Base-by-base conservation (phyloP, 1,284 basidiomycete species). In the Moesziomyces sp. region DNA sequence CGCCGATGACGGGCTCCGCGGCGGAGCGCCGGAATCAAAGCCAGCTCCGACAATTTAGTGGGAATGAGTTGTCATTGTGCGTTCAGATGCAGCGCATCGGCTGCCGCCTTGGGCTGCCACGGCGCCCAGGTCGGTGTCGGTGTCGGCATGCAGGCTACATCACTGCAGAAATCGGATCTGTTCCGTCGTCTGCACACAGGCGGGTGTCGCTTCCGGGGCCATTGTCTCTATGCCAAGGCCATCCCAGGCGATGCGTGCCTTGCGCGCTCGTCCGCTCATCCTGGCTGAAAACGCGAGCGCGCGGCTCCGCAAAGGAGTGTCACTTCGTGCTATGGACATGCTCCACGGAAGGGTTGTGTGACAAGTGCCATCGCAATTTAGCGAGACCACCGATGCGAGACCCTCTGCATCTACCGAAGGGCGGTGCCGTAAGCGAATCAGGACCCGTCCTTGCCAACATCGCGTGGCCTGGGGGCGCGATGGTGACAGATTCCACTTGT, bases 101-200 rank as follows among this genome's bases (percentile, higher is more conserved):
- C 14, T 18, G 38, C 38, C 38, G 38, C 38, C 16, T 16, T 40
- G 14, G 38, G 3, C 38, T 18, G 18, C 7, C 16, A 18, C 38
- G 38, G 16, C 38, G 38, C 38, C 38, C 21, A 42, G 28, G 35
- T 45, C 43, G 50, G 48, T 59, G 51, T 52, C 51, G 58, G 58
- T 42, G 58, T 53, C 51, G 58, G 58, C 47, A 53, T 59, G 58
- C 51, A 43, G 19, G 42, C 58, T 30, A 53, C 58, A 53, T 53
- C 51, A 53, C 58, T 3, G 58, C 58, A 59, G 57, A 51, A 58
- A 30, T 38, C 55, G 55, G 55, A 50, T 44, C 5, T 19, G 8
- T 48, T 58, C 55, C 56, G 56, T 51, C 23, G 23, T 57, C 16
- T 16, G 38, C 16, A n/a, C 14, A 3, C 38, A 33, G 30, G 4